phyloP scores from a whole-genome alignment of 805 yeast species.

The Wickerhamomyces bisporus region DNA sequence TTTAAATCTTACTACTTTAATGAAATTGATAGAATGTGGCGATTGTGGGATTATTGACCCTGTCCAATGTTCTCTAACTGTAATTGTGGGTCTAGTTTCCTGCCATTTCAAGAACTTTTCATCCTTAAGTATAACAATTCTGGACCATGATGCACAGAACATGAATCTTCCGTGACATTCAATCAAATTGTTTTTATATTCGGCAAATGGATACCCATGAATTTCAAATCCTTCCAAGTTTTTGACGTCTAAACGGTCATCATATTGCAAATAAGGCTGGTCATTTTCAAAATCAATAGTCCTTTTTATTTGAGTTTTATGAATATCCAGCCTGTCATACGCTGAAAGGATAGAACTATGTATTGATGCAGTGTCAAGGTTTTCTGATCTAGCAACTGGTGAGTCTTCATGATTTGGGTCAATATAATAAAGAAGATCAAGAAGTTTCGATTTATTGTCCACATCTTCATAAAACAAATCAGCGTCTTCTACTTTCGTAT shows the following conservation, averaged over 20 bases:
- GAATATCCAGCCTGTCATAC: no score
- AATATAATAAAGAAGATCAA: not conserved
- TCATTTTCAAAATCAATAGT: no score
- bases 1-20: conserved; percentile 35
- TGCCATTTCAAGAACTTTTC: conserved; percentile 1
- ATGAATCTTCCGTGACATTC: conserved; percentile 10
- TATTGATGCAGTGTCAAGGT: no score
- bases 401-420: not conserved
- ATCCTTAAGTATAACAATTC: conserved; percentile 7
- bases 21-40: conserved; percentile 53
- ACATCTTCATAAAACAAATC: not conserved
- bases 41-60: conserved; percentile 46
- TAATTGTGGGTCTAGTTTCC: conserved; percentile 14
- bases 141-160: conserved; percentile 11
- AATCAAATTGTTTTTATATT: conserved; percentile 17
- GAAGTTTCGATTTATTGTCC: not conserved
- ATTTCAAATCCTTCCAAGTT: no score
- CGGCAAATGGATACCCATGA: conserved; percentile 1
- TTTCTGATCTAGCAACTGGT: no score
- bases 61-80: conserved; percentile 29
- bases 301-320: no score
- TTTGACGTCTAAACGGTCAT: no score
- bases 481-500: not conserved
- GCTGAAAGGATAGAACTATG: no score
- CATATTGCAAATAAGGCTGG: no score